phyloP scores from a whole-genome alignment of 768 basidiomycete species.

The Naganishia randhawae region DNA sequence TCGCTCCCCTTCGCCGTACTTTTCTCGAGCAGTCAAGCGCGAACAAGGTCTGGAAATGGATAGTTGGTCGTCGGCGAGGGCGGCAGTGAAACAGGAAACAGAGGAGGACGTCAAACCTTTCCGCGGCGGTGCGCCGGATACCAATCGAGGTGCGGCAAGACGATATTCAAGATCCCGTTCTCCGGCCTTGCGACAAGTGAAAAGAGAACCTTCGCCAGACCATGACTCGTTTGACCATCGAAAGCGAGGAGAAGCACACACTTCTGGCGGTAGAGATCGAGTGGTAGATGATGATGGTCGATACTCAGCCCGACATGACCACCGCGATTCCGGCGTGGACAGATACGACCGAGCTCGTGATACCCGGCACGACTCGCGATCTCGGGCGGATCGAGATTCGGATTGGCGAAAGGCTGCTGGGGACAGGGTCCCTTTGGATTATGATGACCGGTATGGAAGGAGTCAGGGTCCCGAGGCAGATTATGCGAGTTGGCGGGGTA shows the following conservation, averaged over 20 bases:
- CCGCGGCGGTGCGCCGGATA: neutral
- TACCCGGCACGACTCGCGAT: neutral
- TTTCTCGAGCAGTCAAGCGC: neutral
- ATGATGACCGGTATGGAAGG: neutral
- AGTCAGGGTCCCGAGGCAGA: neutral
- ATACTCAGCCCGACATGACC: neutral
- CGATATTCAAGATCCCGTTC: neutral
- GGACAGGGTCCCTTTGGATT: neutral
- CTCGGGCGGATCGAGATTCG: conserved; percentile 1
- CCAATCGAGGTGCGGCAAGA: neutral
- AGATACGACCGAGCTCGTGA: neutral
- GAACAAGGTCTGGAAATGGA: neutral
- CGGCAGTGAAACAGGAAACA: neutral
- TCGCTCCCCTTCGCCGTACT: neutral
- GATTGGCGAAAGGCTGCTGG: neutral
- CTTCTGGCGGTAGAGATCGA: neutral
- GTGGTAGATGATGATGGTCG: too few species aligned
- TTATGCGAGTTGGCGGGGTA: conserved; percentile 17
- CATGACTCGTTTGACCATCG: neutral
- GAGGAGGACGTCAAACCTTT: conserved; percentile 13
- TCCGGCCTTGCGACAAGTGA: neutral
- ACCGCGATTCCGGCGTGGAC: neutral
- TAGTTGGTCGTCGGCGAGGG: neutral
- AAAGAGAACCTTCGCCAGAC: neutral
- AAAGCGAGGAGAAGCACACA: neutral